These are phyloP conservation scores for Parascedosporium putredinis DNA, from an alignment of 2,329 filamentous ascomycete genomes.

Conservation along the genomic window DNA sequence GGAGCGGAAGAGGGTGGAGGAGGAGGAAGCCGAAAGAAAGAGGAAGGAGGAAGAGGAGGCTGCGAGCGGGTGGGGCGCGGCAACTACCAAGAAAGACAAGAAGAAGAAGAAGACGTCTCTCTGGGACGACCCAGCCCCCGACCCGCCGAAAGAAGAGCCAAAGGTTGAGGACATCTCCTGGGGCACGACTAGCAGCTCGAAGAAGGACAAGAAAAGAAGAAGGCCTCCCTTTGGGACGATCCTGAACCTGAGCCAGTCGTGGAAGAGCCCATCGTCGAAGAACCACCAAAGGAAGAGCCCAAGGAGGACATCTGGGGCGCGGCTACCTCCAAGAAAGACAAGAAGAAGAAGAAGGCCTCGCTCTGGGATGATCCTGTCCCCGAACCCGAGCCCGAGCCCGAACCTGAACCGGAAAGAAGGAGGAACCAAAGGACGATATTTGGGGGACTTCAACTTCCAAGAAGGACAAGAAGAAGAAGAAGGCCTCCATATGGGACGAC, in stretches of 20 bases:
- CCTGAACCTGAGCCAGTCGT: constrained; percentile 11
- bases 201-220: constrained; percentile 25
- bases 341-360: constrained; percentile 17
- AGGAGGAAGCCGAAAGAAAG: not conserved
- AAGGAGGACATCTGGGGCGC: constrained; percentile 14
- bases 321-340: constrained; percentile 19
- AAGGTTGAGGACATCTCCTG: constrained; percentile 13
- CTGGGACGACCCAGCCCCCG: constrained; percentile 12
- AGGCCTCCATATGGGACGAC: constrained; percentile 6
- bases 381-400: not conserved
- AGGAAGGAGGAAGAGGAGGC: constrained; percentile 13
- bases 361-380: not conserved
- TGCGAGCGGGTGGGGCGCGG: constrained; percentile 10
- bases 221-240: constrained; percentile 7
- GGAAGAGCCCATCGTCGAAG: constrained; percentile 12
- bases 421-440: constrained; percentile 15
- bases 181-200: constrained; percentile 12
- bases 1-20: not conserved
- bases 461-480: constrained; percentile 20
- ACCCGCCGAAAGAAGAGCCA: constrained; percentile 17
- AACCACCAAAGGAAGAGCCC: constrained; percentile 11
- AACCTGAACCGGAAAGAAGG: constrained; percentile 6
- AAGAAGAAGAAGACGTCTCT: constrained; percentile 24
- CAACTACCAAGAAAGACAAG: constrained; percentile 24
- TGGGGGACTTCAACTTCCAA: constrained; percentile 21